Evolutionary conservation across 768 basidiomycete genomes (phyloP), one percentile per base, ranked within the genome.

Genomic region (Xerocomellus amylosporus): DNA sequence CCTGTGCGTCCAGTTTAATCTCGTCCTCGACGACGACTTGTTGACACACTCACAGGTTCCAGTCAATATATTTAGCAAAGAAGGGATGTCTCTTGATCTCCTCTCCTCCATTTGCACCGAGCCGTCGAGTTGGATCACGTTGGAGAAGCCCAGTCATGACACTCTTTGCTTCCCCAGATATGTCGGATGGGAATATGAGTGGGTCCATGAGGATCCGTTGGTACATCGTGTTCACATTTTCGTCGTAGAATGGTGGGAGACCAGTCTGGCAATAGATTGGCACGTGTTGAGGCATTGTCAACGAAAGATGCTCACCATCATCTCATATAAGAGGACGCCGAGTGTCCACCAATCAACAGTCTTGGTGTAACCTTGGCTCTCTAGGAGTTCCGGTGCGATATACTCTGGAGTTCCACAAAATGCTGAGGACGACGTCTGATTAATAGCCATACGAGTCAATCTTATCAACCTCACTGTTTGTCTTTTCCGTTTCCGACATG

Each of bases 341-440:
- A 98, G 78, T 1, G 96, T 98, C 96, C 92, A 95, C 96, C 96
- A 99, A 66, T 99, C 96, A 15, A 99, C 97, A 0, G 96, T 97
- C 67, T 95, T 95, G 5, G 93, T 96, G 74, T 99, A 98, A 2
- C 97, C 96, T 65, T 93, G 90, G 58, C 90, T 97, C 68, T 95
- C 93, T 58, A 99, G 82, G 36, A 99, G 82, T 69, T 99, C 96
- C 0, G 96, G 96, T 8, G 95, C 94, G 64, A 98, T 98, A 73
- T 98, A 98, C 71, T 99, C 96, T 2, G 96, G 96, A 6, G 96
- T 99, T 8, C 96, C 96, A 66, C 96, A 99, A 79, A 99, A 99
- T 8, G 94, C 89, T 91, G 60, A 38, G 52, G 20, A 31, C 53
- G 51, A 52, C 24, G 15, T 14, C 5, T 43, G 28, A 54, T 64